These are phyloP conservation scores for Podospora conica DNA, from an alignment of 495 filamentous ascomycete genomes.

Conservation along the genomic window DNA sequence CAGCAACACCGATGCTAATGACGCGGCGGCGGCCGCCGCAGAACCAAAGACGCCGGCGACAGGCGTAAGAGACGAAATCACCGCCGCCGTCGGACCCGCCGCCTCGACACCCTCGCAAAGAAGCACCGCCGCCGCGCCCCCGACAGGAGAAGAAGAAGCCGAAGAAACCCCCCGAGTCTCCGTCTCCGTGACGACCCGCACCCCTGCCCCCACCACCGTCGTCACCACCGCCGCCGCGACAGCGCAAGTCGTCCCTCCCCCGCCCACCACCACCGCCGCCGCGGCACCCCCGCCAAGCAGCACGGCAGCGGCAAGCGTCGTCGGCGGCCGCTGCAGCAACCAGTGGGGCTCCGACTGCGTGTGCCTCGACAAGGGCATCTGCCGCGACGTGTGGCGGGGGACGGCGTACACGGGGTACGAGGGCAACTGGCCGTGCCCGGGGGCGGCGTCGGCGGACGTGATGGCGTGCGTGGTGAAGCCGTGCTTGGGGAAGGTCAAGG, in stretches of 20 bases:
- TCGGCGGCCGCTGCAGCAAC: constrained; percentile 15
- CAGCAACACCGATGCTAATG: too few species aligned
- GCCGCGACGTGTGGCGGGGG: constrained; percentile 13
- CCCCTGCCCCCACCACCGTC: background rate
- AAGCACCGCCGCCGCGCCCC: background rate
- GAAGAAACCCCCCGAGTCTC: too few species aligned
- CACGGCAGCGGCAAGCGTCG: background rate
- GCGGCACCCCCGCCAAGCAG: background rate
- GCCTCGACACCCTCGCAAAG: background rate
- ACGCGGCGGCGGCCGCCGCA: background rate
- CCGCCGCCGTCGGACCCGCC: background rate
- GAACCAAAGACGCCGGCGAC: background rate
- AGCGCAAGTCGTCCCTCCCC: background rate
- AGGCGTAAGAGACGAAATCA: background rate
- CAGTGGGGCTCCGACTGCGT: constrained; percentile 16
- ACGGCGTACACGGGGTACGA: constrained; percentile 11
- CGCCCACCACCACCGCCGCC: background rate
- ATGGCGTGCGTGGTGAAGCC: constrained; percentile 18
- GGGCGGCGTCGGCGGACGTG: constrained; percentile 8
- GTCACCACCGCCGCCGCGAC: background rate
- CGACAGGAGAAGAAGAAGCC: too few species aligned
- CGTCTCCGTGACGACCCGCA: background rate
- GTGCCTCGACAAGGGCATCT: constrained; percentile 15
- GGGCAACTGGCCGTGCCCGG: constrained; percentile 15
- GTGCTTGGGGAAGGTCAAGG: constrained; percentile 5